Base-by-base conservation (phyloP, 164 flowering plant species). In the Berberis vulgaris region DNA sequence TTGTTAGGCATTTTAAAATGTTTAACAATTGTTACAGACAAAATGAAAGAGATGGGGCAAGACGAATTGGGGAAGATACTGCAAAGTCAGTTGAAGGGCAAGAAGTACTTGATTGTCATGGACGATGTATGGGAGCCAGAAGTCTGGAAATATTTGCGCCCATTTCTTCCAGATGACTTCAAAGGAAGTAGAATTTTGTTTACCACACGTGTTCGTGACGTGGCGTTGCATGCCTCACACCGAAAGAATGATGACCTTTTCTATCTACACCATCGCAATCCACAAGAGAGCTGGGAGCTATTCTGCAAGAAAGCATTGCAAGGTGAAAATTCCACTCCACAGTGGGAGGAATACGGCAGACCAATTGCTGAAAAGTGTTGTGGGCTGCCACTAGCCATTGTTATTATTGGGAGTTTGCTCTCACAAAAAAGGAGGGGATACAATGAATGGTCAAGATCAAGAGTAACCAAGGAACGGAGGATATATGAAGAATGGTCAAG, bases 41-140 rank as follows among this genome's bases (percentile, higher is more conserved):
- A n/a, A 26, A 26, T 26, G 6, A 49, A 54, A 11, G 12, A 10
- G 57, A 10, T 54, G 38, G 57, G 12, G 5, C 12, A 5, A 13
- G 10, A 54, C 5, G 57, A 54, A 4, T 13, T 54, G 57, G 57
- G 57, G 12, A 54, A 54, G 38, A 4, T 54, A 11, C 57, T 54
- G 10, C 57, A 10, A 13, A 26, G 26, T 26, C 26, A 26, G 26
- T 26, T 26, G 26, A 26, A 26, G 26, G 26, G 26, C 26, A 26
- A 54, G 12, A 54, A 54, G 12, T 54, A 54, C 57, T 44, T 79
- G 55, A 69, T 81, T 8, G 62, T 81, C 1, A 64, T 83, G 12
- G 87, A 81, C 59, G 81, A 80, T 50, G 59, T 78, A 39, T 81
- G 82, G 79, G 49, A 6, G 7, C 39, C 0, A 0, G 63, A 67